Percentiles rank a stretch among this genome's conserved stretches.
These are phyloP conservation scores for Vanderwaltozyma verrucispora DNA, from an alignment of 805 yeast genomes.

Conservation along the genomic window DNA sequence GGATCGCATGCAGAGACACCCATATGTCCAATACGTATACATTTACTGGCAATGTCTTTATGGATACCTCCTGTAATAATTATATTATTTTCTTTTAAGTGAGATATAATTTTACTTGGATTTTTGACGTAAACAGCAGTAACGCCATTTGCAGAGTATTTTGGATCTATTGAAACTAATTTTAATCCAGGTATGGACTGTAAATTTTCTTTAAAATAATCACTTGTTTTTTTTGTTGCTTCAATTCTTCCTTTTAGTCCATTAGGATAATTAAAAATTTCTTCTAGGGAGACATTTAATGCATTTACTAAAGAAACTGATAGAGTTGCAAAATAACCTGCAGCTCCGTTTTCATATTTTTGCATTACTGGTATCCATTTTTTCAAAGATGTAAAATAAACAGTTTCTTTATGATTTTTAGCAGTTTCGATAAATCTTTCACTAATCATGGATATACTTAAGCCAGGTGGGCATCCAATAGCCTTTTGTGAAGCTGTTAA, in stretches of 20 bases:
- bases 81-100: constrained; percentile 54
- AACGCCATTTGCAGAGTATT: constrained; percentile 69
- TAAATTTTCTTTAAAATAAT: constrained; percentile 50
- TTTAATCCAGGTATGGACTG: constrained; percentile 50
- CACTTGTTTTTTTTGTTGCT: constrained; percentile 52
- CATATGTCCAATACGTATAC: constrained; percentile 92
- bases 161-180: constrained; percentile 40
- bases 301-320: constrained; percentile 82
- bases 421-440: constrained; percentile 63
- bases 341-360: constrained; percentile 67
- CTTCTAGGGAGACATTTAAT: constrained; percentile 62
- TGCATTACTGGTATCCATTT: constrained; percentile 86
- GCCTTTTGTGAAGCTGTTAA: constrained; percentile 95
- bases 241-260: constrained; percentile 51
- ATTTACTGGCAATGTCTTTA: constrained; percentile 59
- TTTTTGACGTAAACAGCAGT: constrained; percentile 68
- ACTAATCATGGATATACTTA: constrained; percentile 67
- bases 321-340: constrained; percentile 93
- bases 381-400: constrained; percentile 48
- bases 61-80: constrained; percentile 87
- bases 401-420: constrained; percentile 27
- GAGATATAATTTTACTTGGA: constrained; percentile 53
- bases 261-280: constrained; percentile 37
- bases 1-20: constrained; percentile 63
- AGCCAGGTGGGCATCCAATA: constrained; percentile 88